Conservation (phyloP, 176 grass and related monocot species). For the Microstegium vimineum region DNA sequence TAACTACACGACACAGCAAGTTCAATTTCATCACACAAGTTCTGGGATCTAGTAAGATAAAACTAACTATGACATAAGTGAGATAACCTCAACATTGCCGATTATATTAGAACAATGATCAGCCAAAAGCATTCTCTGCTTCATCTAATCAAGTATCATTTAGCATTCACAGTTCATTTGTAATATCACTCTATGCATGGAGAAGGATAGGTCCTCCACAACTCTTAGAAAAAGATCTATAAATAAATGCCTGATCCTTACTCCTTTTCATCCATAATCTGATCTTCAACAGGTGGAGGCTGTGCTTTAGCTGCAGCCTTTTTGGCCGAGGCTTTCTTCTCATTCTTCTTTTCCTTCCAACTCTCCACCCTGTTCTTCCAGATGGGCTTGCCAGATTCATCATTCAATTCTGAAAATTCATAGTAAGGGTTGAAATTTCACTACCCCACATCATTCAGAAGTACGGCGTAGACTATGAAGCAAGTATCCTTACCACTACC, state of each 20-base stretch:
- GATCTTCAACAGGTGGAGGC: slow-evolving; percentile 70
- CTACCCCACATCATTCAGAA: background rate
- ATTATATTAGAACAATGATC: background rate
- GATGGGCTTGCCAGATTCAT: slow-evolving; percentile 90
- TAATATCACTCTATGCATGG: background rate
- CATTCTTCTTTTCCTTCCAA: slow-evolving; percentile 97
- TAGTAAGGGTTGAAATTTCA: slow-evolving; percentile 15
- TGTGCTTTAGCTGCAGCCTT: slow-evolving; percentile 58
- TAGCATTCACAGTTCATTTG: slow-evolving; percentile 6
- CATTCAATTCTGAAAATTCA: slow-evolving; percentile 62
- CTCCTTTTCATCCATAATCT: slow-evolving; percentile 88
- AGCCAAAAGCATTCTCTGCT: background rate
- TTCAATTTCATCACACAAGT: background rate
- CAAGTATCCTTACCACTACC: slow-evolving; percentile 58
- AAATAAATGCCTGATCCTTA: slow-evolving; percentile 38
- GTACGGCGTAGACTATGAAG: background rate
- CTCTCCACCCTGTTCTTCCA: slow-evolving; percentile 98
- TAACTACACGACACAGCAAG: background rate
- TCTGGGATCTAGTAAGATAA: background rate
- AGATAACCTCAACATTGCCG: background rate
- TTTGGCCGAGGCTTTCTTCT: slow-evolving; percentile 63
- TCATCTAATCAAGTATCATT: background rate
- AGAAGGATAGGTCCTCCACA: background rate
- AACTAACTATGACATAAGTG: background rate
- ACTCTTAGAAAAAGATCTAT: background rate